Base-by-base conservation (phyloP, 2,329 filamentous ascomycete species). In the Alternaria infectoria region DNA sequence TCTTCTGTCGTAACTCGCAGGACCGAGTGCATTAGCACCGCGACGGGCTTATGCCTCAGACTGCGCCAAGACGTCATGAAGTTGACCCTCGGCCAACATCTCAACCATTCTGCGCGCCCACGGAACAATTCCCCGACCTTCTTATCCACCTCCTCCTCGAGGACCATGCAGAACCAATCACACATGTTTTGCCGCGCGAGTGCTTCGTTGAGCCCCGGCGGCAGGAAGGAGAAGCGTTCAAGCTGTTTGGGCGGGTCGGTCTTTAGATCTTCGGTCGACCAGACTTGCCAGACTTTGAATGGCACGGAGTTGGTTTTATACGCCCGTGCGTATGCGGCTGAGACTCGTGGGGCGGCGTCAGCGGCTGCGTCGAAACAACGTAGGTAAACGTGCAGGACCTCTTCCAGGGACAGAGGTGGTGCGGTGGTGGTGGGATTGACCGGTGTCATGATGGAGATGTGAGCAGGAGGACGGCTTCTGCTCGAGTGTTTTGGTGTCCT, bases 291-390 rank as follows among this genome's bases (percentile, higher is more conserved):
- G 6, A n/a, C 21, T 8, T n/a, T 21, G 13, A 51, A 15, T 15
- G 21, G 17, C 15, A 51, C 19, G 2, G 19, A 28, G 1, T 13
- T 23, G 51, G 46, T 7, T 11, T 4, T 36, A 5, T n/a, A 50
- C 6, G 26, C 15, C 23, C 40, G 11, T 25, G 59, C 45, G 56
- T 65, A 65, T 28, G 59, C 49, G 57, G 56, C 49, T 26, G 30
- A 11, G 13, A 25, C 32, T 12, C 10, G 50, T 9, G 57, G 56
- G 10, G 43, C 4, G 28, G 56, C 30, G 12, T 62, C 46, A 17
- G 57, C 54, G 21, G 59, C 54, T 36, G 61, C 59, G 28, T 66
- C 61, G 59, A 63, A 62, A 28, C 61, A 66, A 23, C 54, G 30
- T 6, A 62, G 56, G 15, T 57, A 49, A 26, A 64, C 23, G 23